These are phyloP conservation scores for Geotrichum australiense DNA, from an alignment of 1,139 yeast genomes.

Conservation along the genomic window DNA sequence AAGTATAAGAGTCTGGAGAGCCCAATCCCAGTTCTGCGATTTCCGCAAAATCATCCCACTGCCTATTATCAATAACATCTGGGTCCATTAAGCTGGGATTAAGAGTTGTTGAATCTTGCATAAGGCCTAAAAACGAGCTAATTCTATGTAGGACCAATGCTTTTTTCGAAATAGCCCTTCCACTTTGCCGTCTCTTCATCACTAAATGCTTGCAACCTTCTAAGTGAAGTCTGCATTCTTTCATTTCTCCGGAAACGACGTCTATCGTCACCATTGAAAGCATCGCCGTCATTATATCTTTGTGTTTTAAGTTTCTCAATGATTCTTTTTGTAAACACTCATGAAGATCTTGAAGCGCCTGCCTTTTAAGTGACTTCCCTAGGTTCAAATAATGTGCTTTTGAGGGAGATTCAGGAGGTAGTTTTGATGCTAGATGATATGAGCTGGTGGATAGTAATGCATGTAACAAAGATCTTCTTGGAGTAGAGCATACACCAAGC, in stretches of 20 bases:
- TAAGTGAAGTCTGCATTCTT: conserved; percentile 70
- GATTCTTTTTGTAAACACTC: conserved; percentile 49
- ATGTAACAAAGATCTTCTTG: conserved; percentile 70
- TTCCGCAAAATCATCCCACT: conserved; percentile 16
- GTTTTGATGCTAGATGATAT: conserved; percentile 69
- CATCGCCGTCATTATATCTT: conserved; percentile 77
- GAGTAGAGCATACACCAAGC: conserved; percentile 65
- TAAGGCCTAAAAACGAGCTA: conserved; percentile 63
- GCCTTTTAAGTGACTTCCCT: conserved; percentile 67
- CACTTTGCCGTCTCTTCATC: conserved; percentile 55
- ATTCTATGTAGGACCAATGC: conserved; percentile 74
- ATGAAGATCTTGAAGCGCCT: conserved; percentile 63
- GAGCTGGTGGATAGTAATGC: conserved; percentile 79
- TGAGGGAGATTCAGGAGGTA: conserved; percentile 52
- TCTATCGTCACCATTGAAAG: conserved; percentile 85
- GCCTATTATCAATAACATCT: conserved; percentile 15
- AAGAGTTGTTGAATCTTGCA: conserved; percentile 50
- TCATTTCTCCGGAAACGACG: conserved; percentile 88
- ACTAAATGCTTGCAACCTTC: conserved; percentile 73
- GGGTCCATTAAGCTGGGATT: conserved; percentile 20
- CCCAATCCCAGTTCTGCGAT: conserved; percentile 16
- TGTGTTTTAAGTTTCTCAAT: conserved; percentile 43
- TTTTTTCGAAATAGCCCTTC: conserved; percentile 64
- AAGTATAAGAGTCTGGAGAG: conserved; percentile 14
- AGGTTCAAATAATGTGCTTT: conserved; percentile 64